phyloP scores from a whole-genome alignment of 805 yeast genomes.

The Pichia deserticola region DNA sequence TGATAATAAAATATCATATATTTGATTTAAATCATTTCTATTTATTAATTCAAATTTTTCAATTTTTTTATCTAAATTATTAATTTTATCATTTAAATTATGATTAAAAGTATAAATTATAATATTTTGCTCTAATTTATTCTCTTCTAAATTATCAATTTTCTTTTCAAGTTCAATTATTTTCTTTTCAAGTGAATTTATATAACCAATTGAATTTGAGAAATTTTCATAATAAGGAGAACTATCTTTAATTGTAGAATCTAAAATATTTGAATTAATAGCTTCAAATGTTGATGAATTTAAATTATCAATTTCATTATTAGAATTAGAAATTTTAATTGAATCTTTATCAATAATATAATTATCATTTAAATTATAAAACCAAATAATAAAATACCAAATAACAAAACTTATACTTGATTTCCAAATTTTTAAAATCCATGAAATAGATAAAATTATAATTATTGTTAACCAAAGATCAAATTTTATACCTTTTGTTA shows the following conservation, averaged over 20 bases:
- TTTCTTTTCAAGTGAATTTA: background rate
- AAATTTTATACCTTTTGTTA: background rate
- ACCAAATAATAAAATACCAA: conserved; percentile 12
- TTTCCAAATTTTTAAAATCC: conserved; percentile 10
- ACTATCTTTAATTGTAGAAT: background rate
- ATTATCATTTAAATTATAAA: conserved; percentile 9
- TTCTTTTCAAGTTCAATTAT: conserved; percentile 1
- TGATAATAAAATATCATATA: background rate
- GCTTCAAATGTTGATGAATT: background rate
- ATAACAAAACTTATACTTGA: conserved; percentile 5
- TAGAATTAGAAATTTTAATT: background rate
- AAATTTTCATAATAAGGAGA: background rate
- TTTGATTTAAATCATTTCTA: background rate
- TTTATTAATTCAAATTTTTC: background rate
- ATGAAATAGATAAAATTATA: conserved; percentile 1
- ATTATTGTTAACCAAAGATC: conserved; percentile 11
- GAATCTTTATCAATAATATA: no score
- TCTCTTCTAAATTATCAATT: conserved; percentile 5
- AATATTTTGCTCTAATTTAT: conserved; percentile 11
- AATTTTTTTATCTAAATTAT: conserved; percentile 6
- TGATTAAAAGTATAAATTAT: conserved; percentile 9
- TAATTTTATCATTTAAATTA: conserved; percentile 7
- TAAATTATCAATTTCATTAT: no score
- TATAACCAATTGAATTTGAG: background rate
- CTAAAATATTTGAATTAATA: background rate